phyloP scores from a whole-genome alignment of 2,329 filamentous ascomycete species.

The Coniochaeta pulveracea region DNA sequence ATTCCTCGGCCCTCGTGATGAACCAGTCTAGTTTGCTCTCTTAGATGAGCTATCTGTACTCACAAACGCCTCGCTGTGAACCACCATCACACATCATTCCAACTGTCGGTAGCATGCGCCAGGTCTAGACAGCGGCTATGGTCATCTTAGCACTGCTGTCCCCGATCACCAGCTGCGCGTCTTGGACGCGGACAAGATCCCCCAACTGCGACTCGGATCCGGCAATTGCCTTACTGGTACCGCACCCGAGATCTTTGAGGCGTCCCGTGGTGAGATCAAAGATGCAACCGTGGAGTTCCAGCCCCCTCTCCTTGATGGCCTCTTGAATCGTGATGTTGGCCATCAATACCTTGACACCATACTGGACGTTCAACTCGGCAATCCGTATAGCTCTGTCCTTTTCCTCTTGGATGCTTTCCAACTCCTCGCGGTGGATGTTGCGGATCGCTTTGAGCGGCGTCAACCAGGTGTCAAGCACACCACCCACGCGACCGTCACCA shows the following conservation, averaged over 20 bases:
- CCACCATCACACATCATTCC: constrained; percentile 9
- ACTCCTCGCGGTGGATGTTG: constrained; percentile 38
- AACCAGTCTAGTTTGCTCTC: too few species aligned
- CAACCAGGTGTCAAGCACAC: constrained; percentile 44
- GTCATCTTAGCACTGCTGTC: constrained; percentile 26
- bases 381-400: constrained; percentile 47
- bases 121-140: too few species aligned
- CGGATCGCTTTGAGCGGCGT: constrained; percentile 35
- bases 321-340: constrained; percentile 59
- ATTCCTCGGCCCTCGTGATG: too few species aligned
- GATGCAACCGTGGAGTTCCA: constrained; percentile 68
- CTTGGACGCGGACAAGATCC: constrained; percentile 32
- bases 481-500: constrained; percentile 31
- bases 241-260: constrained; percentile 35
- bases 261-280: constrained; percentile 50
- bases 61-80: too few species aligned
- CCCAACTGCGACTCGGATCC: constrained; percentile 11
- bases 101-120: too few species aligned
- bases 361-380: constrained; percentile 66
- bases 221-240: constrained; percentile 18
- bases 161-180: constrained; percentile 38
- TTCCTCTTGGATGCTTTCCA: constrained; percentile 41
- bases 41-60: too few species aligned
- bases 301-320: constrained; percentile 56
- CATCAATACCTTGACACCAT: constrained; percentile 55